Base-by-base conservation (phyloP, 208 protist genomes). In the Wallacemonas sp. region DNA sequence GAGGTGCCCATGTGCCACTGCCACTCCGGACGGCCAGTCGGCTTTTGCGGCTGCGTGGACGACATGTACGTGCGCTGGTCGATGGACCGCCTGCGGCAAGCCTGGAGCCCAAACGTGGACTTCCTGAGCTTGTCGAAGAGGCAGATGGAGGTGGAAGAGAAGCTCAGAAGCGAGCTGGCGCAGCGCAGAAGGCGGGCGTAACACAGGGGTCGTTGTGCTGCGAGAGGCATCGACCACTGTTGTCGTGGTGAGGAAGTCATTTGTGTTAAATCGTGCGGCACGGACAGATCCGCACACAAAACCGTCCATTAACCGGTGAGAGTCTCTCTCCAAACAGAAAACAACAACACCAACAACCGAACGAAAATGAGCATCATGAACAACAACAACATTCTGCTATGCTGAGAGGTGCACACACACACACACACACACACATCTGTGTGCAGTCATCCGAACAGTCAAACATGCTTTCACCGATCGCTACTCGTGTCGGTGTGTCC, bases 31-130 rank as follows among this genome's bases (percentile, higher is more conserved):
- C 67, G 76, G 0, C 74, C 74, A 0, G 77, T 59, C 31, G 85
- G 87, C n/a, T 86, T 77, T 71, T 96, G 90, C 57, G 90, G 90
- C 3, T 96, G 90, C 64, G 82, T 96, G 5, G 90, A 96, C 63
- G 90, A 96, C 72, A 96, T 96, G 90, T 88, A 88, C 57, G 57
- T 83, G 20, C 90, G 90, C 16, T 93, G 86, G 84, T 81, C 84
- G 3, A 68, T 78, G 52, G 86, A 95, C 54, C 83, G 89, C 18
- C 72, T 91, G 39, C 69, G 72, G 42, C 65, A 77, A 2, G 70
- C 74, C 28, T 94, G 89, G 86, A 84, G 81, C 49, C 70, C 80
- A 22, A 76, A 73, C 12, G 80, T 87, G 11, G 74, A 92, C 72
- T 86, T 92, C 57, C 73, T 69, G 29, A 68, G 57, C 18, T 62